Evolutionary conservation across 106 monocot species (phyloP).

Genomic region (Posidonia australis): DNA sequence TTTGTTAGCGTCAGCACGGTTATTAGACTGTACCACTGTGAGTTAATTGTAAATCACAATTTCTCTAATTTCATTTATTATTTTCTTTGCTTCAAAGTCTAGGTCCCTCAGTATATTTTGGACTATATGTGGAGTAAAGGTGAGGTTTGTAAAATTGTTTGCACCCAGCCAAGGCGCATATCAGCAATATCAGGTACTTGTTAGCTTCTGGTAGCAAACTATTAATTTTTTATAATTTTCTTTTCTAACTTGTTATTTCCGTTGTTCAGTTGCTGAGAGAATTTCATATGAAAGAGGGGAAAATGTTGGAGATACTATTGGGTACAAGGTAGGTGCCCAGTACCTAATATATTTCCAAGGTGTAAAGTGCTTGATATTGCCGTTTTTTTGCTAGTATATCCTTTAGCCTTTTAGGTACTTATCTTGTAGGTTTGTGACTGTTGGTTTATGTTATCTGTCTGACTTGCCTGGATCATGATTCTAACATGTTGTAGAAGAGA

Average conservation of each 20-base stretch:
- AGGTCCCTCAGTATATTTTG: constrained; percentile 98
- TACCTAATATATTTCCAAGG: no score
- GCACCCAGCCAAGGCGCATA: constrained; percentile 93
- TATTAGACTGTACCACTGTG: neutral
- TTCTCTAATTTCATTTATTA: neutral
- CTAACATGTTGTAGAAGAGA: no score
- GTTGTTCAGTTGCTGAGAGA: constrained; percentile 86
- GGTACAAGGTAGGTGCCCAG: constrained; percentile 72
- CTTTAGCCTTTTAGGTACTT: no score
- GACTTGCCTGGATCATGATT: no score
- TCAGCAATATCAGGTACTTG: constrained; percentile 84
- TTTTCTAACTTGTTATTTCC: constrained; percentile 8
- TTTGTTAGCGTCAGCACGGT: neutral
- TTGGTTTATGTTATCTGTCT: no score
- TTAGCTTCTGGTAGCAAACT: neutral
- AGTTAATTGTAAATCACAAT: neutral
- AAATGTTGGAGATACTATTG: constrained; percentile 76
- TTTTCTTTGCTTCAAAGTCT: constrained; percentile 1
- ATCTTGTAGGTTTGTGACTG: no score
- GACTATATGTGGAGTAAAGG: constrained; percentile 86
- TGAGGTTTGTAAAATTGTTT: constrained; percentile 75
- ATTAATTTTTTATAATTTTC: neutral
- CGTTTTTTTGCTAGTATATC: no score
- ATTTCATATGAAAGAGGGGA: constrained; percentile 95
- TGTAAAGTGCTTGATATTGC: no score